Evolutionary conservation across 768 basidiomycete species (phyloP), one percentile per base, ranked within the genome.

Genomic region (Lactifluus rugatus): DNA sequence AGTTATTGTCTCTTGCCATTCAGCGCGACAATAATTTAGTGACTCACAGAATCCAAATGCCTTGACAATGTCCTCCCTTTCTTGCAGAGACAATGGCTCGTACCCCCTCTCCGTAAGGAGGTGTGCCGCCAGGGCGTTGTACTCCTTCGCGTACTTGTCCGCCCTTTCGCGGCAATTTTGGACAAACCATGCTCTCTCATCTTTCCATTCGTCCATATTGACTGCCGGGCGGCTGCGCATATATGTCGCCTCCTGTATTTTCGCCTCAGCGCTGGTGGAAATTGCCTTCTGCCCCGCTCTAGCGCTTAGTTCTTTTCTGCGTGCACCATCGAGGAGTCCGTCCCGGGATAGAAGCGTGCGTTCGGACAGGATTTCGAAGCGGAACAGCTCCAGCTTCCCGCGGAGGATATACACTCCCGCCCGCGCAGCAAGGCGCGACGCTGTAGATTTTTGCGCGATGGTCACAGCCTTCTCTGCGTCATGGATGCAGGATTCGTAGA

Each of bases 401-500:
- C 70, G 67, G 14, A 70, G 47, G 48, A 53, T 47, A 41, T 66
- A 56, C 2, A 69, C 17, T 0, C 51, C 39, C 3, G 65, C 61
- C 2, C 65, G 65, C 2, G 69, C 69, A 0, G 65, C 66, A 48
- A 67, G 65, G 19, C 70, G 69, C 6, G 67, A 68, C 1, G 69
- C 70, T 6, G 66, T 65, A 2, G 66, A 71, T 14, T 53, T 55
- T 19, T 54, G 25, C 0, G 69, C 70, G 37, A 70, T 60, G 0
- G 13, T 28, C 1, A 61, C 25, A 0, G 69, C 66, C 55, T 70
- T 70, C 39, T 52, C 21, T 0, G 68, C 65, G 34, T 71, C 70
- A 0, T 47, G 41, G 26, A 60, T 26, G 56, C 70, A 71, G 13
- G 69, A 69, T 23, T 53, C 56, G 54, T 66, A 67, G 44, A 70